phyloP scores from a whole-genome alignment of 805 yeast species.

The Sungouiella thailandica region DNA sequence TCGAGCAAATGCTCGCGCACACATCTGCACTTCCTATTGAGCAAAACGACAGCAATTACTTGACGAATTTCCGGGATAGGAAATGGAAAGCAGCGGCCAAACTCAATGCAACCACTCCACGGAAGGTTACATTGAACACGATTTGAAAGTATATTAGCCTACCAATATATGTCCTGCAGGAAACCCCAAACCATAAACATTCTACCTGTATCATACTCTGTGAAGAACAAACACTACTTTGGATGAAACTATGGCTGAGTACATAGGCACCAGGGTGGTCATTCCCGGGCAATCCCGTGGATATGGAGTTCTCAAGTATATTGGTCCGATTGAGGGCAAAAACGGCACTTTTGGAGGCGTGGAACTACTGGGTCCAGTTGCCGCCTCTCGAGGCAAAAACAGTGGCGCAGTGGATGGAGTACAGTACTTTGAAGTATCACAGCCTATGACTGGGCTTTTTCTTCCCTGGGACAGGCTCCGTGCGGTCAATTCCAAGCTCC shows the following conservation, averaged over 20 bases:
- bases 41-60: too few relatives aligned
- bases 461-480: conserved; percentile 49
- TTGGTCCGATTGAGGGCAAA: conserved; percentile 71
- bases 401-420: conserved; percentile 76
- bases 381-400: conserved; percentile 68
- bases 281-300: conserved; percentile 63
- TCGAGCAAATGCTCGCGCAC: conserved; percentile 1
- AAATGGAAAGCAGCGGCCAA: too few relatives aligned
- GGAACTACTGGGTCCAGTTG: conserved; percentile 64
- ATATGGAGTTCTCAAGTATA: conserved; percentile 59
- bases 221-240: too few relatives aligned
- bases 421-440: conserved; percentile 60
- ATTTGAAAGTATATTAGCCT: too few relatives aligned
- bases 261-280: conserved; percentile 31
- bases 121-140: too few relatives aligned
- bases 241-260: conserved; percentile 32
- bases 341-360: conserved; percentile 80
- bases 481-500: conserved; percentile 29
- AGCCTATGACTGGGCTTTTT: conserved; percentile 71
- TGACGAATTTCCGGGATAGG: too few relatives aligned
- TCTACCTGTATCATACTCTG: too few relatives aligned
- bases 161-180: too few relatives aligned
- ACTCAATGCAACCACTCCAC: neutral
- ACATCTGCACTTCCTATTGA: neutral
- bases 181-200: too few relatives aligned